Percentiles rank a stretch among this genome's conserved stretches.
phyloP scores from a whole-genome alignment of 2,329 filamentous ascomycete species.

The Neofusicoccum laricinum region DNA sequence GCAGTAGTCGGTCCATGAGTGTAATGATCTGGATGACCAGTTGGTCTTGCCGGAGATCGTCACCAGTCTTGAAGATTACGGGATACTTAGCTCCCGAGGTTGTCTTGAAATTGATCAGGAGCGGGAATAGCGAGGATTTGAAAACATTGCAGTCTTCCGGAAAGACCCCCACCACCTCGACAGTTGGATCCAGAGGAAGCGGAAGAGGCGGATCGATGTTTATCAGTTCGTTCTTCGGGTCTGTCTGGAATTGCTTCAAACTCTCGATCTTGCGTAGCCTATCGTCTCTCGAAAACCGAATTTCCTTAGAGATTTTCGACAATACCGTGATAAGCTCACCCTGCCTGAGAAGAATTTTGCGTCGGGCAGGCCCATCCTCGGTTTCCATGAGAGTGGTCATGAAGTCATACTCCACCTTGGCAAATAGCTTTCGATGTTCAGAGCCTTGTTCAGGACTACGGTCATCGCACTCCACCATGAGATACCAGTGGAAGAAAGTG shows the following conservation, averaged over 20 bases:
- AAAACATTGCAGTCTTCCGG: constrained; percentile 88
- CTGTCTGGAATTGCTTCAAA: constrained; percentile 78
- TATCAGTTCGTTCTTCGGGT: constrained; percentile 85
- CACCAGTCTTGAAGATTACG: constrained; percentile 95
- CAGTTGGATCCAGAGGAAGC: constrained; percentile 80
- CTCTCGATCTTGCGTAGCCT: constrained; percentile 78
- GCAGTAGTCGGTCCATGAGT: constrained; percentile 91
- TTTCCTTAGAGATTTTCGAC: constrained; percentile 83
- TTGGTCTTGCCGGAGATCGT: constrained; percentile 94
- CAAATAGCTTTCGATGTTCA: constrained; percentile 80
- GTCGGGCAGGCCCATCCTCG: constrained; percentile 66
- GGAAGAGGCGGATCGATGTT: constrained; percentile 82
- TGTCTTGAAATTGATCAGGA: constrained; percentile 88
- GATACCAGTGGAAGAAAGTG: constrained; percentile 96
- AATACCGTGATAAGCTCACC: constrained; percentile 85
- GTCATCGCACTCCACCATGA: constrained; percentile 97
- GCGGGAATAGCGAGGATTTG: constrained; percentile 89
- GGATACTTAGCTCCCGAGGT: constrained; percentile 74
- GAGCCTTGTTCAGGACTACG: constrained; percentile 69
- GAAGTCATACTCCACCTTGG: constrained; percentile 92
- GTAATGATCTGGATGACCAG: constrained; percentile 97
- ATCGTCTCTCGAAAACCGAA: constrained; percentile 75
- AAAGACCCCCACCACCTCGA: constrained; percentile 74
- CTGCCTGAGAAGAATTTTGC: constrained; percentile 77
- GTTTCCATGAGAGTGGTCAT: constrained; percentile 80